Conservation (phyloP, 2,329 filamentous ascomycete species). For the Clarireedia sp. region DNA sequence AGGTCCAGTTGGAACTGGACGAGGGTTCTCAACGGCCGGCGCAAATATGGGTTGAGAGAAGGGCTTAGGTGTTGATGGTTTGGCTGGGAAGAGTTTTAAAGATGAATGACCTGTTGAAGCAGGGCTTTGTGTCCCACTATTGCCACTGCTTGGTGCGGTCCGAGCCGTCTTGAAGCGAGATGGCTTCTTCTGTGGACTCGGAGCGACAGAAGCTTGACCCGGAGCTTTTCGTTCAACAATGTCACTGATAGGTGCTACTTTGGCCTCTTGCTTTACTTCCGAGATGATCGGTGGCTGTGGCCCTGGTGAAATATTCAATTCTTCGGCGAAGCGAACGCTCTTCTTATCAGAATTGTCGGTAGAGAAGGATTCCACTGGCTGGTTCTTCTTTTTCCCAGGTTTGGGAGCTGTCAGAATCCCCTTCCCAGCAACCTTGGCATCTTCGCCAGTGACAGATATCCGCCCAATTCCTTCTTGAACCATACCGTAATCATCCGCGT, state of each 20-base stretch:
- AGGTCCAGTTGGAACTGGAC: constrained; percentile 29
- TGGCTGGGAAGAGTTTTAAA: constrained; percentile 20
- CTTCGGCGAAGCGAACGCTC: constrained; percentile 71
- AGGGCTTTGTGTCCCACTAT: constrained; percentile 19
- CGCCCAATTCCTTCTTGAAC: constrained; percentile 49
- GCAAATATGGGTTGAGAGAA: constrained; percentile 24
- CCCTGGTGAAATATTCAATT: constrained; percentile 59
- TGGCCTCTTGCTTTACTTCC: constrained; percentile 6
- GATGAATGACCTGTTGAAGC: constrained; percentile 8
- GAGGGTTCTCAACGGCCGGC: constrained; percentile 13
- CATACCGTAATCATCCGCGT: constrained; percentile 28
- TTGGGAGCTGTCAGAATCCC: not conserved
- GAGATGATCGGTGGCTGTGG: constrained; percentile 24
- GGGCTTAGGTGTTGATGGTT: constrained; percentile 17
- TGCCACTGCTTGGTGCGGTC: constrained; percentile 15
- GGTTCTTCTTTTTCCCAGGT: not conserved
- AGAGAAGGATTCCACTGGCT: not conserved
- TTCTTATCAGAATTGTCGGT: constrained; percentile 39
- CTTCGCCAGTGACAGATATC: constrained; percentile 39
- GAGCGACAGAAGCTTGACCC: constrained; percentile 13
- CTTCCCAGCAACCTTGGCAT: not conserved
- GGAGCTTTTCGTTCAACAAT: constrained; percentile 31
- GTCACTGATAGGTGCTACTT: constrained; percentile 39
- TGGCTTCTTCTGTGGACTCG: constrained; percentile 28
- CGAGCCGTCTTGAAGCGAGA: constrained; percentile 38